Percentiles rank a stretch among this genome's conserved stretches.
phyloP scores from a whole-genome alignment of 257 asterid species.

The Nicotiana otophora region DNA sequence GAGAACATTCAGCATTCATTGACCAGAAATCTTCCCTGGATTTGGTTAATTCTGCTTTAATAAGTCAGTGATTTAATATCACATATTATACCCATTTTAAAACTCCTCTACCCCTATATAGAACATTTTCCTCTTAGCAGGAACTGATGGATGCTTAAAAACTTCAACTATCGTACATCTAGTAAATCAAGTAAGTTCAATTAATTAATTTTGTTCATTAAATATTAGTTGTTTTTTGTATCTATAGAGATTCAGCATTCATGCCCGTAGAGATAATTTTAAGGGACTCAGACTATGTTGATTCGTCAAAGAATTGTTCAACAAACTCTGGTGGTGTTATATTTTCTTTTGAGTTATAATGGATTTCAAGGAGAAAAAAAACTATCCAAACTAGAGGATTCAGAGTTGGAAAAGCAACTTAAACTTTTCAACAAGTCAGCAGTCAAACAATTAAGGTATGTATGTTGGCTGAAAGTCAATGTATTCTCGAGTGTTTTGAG shows the following conservation, averaged over 20 bases:
- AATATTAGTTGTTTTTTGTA: too few relatives aligned
- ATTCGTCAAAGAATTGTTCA: not conserved
- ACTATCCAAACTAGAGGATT: not conserved
- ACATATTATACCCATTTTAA: too few relatives aligned
- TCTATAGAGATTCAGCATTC: too few relatives aligned
- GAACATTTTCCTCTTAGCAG: not conserved
- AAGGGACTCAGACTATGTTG: not conserved
- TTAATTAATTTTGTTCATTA: not conserved
- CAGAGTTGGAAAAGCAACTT: not conserved
- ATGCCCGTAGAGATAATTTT: not conserved
- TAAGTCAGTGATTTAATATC: too few relatives aligned
- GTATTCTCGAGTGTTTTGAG: too few relatives aligned
- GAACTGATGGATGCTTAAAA: not conserved
- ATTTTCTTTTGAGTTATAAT: not conserved
- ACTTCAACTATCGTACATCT: not conserved
- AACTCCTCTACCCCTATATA: not conserved
- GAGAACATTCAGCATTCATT: too few relatives aligned
- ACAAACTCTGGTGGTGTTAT: too few relatives aligned
- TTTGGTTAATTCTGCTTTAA: too few relatives aligned
- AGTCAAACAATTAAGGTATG: not conserved
- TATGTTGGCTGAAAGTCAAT: too few relatives aligned
- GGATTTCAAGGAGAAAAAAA: not conserved
- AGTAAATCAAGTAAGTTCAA: too few relatives aligned
- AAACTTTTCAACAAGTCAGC: not conserved
- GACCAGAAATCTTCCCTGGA: too few relatives aligned